Evolutionary conservation across 805 yeast species (phyloP), one percentile per base, ranked within the genome.

Genomic region (Metschnikowia bowlesiae): DNA sequence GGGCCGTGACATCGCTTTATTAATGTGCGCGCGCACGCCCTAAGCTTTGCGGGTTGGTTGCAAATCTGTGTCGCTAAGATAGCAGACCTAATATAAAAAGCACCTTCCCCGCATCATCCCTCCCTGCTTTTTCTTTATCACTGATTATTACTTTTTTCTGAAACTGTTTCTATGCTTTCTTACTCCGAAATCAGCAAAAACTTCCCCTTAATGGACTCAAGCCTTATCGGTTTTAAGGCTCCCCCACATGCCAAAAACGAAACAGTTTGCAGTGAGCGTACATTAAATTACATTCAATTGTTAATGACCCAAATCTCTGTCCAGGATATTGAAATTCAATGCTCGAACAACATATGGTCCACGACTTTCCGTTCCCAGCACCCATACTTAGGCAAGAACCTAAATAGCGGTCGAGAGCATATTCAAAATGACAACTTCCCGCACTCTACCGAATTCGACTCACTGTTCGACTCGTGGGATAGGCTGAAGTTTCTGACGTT

Each of bases 21-120:
- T 22, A 16, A 22, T 43, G 40, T 26, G 39, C 29, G 30, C 16
- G 29, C 16, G 28, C 35, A 34, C 37, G 38, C 45, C 37, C 16
- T 13, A n/a, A 11, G 9, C 31, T 33, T 13, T 33, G 46, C 46
- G 46, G 46, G 32, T 37, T 35, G 46, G 46, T 44, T 44, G 46
- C 46, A 44, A 44, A 44, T 44, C 33, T 44, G 46, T 43, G 46
- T 43, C 26, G 6, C 13, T 11, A 1, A 3, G 22, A 22, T 22
- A 22, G 22, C 31, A 26, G 37, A 18, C 16, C 31, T 8, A 11
- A 18, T 33, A 42, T 42, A 42, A 42, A 42, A 42, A 42, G 14
- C 43, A 29, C 26, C 34, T n/a, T 29, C 22, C 18, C 34, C 34
- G 34, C 34, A 11, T n/a, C 36, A 2, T n/a, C 36, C 36, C 16